A percentile compares a stretch with the other conserved stretches of the same genome.
Evolutionary conservation across 257 asterid species (phyloP).

Genomic region (Nicotiana otophora): DNA sequence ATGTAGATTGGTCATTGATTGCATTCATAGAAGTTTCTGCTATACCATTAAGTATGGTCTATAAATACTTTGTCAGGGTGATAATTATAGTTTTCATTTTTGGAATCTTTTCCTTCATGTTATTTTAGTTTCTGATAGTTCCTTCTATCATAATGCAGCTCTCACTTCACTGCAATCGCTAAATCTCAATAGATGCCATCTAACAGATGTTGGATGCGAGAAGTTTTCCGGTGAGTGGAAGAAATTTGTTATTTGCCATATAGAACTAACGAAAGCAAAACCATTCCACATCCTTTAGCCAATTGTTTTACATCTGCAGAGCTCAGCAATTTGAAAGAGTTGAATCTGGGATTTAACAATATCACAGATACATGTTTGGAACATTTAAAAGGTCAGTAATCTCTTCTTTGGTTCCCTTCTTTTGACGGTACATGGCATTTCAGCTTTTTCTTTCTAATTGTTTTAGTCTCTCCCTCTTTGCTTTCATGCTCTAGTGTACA

Average conservation of each 20-base stretch:
- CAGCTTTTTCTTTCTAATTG: neutral
- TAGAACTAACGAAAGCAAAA: neutral
- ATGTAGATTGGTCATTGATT: too few species aligned
- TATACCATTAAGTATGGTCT: too few species aligned
- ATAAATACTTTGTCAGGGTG: too few species aligned
- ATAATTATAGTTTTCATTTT: too few species aligned
- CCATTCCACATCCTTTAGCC: neutral
- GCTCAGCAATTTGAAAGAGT: constrained; percentile 11
- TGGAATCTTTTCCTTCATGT: neutral
- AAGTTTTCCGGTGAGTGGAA: constrained; percentile 8
- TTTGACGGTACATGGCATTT: neutral
- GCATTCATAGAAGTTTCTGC: too few species aligned
- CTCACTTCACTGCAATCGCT: constrained; percentile 7
- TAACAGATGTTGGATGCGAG: constrained; percentile 9
- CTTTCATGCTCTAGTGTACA: neutral
- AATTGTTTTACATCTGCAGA: constrained; percentile 7
- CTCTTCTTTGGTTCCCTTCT: neutral
- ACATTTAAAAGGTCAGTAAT: constrained; percentile 9
- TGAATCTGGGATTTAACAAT: constrained; percentile 12
- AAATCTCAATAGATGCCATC: constrained; percentile 8
- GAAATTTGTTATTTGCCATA: neutral
- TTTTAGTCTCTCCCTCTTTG: neutral
- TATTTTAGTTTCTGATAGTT: neutral
- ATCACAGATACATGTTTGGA: constrained; percentile 9
- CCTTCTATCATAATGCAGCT: neutral